These are phyloP conservation scores for Porodaedalea pini DNA, from an alignment of 1,284 basidiomycete genomes.

Conservation along the genomic window DNA sequence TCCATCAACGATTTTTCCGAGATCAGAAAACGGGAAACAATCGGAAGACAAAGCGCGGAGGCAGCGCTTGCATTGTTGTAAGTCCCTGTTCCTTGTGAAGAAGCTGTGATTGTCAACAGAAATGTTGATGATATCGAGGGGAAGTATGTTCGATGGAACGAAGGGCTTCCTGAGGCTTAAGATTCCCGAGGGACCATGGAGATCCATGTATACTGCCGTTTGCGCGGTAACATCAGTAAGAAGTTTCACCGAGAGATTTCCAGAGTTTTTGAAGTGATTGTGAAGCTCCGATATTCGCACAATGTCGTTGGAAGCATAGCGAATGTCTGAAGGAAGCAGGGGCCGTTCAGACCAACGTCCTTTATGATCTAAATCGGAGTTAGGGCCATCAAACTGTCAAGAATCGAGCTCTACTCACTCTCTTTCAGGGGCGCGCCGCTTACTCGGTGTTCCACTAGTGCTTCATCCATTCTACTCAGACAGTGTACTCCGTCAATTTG, in stretches of 20 bases:
- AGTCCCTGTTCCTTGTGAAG: background rate
- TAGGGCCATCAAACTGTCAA: no score
- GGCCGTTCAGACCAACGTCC: constrained; percentile 1
- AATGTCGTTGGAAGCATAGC: constrained; percentile 9
- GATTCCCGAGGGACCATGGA: background rate
- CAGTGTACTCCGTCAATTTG: constrained; percentile 7
- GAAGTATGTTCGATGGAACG: background rate
- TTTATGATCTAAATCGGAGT: background rate
- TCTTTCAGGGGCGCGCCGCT: background rate
- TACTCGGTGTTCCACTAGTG: constrained; percentile 1
- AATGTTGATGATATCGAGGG: background rate
- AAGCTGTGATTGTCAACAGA: background rate
- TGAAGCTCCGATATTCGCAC: constrained; percentile 8
- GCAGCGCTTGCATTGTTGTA: background rate
- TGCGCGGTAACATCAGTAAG: background rate
- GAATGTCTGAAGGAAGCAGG: background rate
- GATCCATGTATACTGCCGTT: background rate
- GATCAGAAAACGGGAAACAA: background rate
- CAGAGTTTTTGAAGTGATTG: background rate
- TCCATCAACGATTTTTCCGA: background rate
- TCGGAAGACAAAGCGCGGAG: background rate
- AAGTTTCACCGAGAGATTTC: background rate
- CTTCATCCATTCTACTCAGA: constrained; percentile 7
- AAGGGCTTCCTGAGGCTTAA: background rate
- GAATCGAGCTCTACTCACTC: background rate